Evolutionary conservation across 768 basidiomycete species (phyloP), one percentile per base, ranked within the genome.

Genomic region (Suillus alpinus): DNA sequence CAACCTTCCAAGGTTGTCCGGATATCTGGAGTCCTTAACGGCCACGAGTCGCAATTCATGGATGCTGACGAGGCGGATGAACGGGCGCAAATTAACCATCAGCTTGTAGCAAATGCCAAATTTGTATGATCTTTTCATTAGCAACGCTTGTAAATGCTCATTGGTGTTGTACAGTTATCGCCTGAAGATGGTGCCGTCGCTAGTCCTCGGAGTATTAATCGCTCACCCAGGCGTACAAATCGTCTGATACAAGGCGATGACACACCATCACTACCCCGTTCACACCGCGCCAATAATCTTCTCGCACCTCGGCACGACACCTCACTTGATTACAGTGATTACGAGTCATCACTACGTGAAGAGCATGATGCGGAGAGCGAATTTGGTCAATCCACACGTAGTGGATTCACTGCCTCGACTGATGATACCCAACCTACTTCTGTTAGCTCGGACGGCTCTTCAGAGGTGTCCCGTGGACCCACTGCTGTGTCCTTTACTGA

Each of bases 61-160:
- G 92, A 94, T 71, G 92, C 92, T 4, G 92, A 94, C 65, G 92
- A 92, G 57, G 86, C 83, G 13, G 81, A 88, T 65, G 92, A 91
- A 8, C 84, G 90, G 64, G 88, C 91, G 67, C 93, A 95, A 71
- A 91, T 96, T 49, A 91, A 94, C 68, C 87, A 91, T 63, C 92
- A 92, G 62, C 75, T 95, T 34, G 87, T 83, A 37, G 87, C 86
- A 59, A 92, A 90, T 39, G 87, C 83, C 16, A 85, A 83, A 59
- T 78, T 91, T 62, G 90, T 94, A 69, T 63, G 84, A 78, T 47
- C 10, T 18, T 40, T 41, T 20, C 9, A 52, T 5, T 32, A 14
- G 18, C 23, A 57, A 31, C 41, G 59, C 59, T 29, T 39, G 31
- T 47, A 49, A 23, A 57, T 53, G 47, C 62, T 73, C 40, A 73